phyloP scores from a whole-genome alignment of 495 filamentous ascomycete species.

The Pseudomonodictys pantanalensis region DNA sequence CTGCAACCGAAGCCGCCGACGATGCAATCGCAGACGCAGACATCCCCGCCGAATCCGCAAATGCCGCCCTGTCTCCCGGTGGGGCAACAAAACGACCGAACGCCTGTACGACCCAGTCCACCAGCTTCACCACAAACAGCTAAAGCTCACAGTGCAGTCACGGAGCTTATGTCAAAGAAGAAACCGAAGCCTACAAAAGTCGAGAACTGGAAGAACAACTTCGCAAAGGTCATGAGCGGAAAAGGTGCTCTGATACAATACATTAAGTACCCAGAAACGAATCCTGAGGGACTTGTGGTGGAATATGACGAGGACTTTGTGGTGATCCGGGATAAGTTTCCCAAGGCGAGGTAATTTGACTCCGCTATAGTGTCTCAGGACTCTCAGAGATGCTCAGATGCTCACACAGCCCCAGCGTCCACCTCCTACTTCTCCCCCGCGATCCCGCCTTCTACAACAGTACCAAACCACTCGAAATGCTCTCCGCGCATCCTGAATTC shows the following conservation, averaged over 20 bases:
- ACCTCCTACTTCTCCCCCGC: conserved; percentile 83
- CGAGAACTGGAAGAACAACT: background rate
- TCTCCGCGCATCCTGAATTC: conserved; percentile 64
- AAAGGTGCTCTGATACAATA: conserved; percentile 70
- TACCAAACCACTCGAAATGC: conserved; percentile 81
- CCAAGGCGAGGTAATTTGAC: conserved; percentile 52
- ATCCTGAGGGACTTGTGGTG: conserved; percentile 61
- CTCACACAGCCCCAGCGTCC: conserved; percentile 53
- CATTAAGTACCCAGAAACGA: conserved; percentile 63
- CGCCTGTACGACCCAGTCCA: conserved; percentile 20
- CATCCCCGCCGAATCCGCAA: conserved; percentile 35
- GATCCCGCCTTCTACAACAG: conserved; percentile 56
- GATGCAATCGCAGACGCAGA: conserved; percentile 43
- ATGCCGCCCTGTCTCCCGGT: background rate
- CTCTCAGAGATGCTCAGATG: conserved; percentile 21
- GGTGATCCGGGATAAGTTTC: conserved; percentile 76
- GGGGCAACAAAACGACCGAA: conserved; percentile 43
- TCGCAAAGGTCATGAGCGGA: conserved; percentile 21
- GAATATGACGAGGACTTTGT: conserved; percentile 71
- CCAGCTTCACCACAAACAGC: too few relatives aligned
- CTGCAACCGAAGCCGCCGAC: conserved; percentile 14
- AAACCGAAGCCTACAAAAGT: conserved; percentile 37
- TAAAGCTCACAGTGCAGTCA: conserved; percentile 47
- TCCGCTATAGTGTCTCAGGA: background rate
- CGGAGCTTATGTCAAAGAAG: conserved; percentile 58